These are phyloP conservation scores for Fusarium vanettenii DNA, from an alignment of 2,329 filamentous ascomycete genomes.

Conservation along the genomic window DNA sequence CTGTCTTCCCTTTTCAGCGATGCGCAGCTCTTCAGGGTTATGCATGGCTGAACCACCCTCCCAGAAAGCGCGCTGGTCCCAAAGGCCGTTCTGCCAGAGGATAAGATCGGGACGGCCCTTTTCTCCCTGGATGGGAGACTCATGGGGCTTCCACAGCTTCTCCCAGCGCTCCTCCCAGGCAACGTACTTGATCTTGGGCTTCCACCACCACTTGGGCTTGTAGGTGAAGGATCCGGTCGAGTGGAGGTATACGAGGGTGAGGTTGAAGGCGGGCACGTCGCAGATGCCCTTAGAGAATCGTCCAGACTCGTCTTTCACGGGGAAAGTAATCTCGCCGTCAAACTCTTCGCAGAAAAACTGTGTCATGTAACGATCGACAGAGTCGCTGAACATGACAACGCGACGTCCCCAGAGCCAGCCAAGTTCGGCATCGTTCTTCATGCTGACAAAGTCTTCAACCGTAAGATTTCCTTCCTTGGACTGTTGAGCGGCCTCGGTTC, in stretches of 20 bases:
- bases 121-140: slow-evolving; percentile 25
- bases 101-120: slow-evolving; percentile 22
- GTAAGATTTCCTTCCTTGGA: not conserved
- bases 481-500: not conserved
- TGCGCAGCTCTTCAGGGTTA: not conserved
- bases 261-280: slow-evolving; percentile 19
- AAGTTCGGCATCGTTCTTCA: slow-evolving; percentile 20
- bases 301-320: slow-evolving; percentile 13
- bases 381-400: slow-evolving; percentile 33
- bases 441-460: slow-evolving; percentile 8
- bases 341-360: slow-evolving; percentile 33
- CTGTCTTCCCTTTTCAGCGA: slow-evolving; percentile 16
- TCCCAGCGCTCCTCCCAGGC: slow-evolving; percentile 30
- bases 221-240: slow-evolving; percentile 31
- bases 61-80: slow-evolving; percentile 33
- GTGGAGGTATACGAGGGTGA: slow-evolving; percentile 22
- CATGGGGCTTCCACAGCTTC: slow-evolving; percentile 24
- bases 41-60: slow-evolving; percentile 18
- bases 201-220: slow-evolving; percentile 37
- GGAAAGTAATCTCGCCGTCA: slow-evolving; percentile 3
- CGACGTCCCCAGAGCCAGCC: slow-evolving; percentile 35
- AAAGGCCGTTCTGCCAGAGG: slow-evolving; percentile 33
- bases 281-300: slow-evolving; percentile 19
- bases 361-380: slow-evolving; percentile 32
- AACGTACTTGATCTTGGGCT: slow-evolving; percentile 26